Evolutionary conservation across 495 filamentous ascomycete genomes (phyloP), one percentile per base, ranked within the genome.

Genomic region (Lasiosphaeria miniovina): DNA sequence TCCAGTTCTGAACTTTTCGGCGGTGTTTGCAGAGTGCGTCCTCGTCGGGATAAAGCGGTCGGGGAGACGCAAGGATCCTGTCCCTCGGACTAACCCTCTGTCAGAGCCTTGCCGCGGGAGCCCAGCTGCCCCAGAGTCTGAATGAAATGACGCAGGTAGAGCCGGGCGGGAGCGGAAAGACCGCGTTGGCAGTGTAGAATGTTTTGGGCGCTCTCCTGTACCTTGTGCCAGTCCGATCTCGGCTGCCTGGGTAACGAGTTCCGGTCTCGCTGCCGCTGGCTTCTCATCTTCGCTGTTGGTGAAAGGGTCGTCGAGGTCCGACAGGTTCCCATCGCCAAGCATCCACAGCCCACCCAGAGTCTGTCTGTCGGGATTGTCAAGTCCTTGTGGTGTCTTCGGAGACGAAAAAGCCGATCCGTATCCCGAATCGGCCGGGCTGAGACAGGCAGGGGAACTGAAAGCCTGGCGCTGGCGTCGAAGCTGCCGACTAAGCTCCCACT

Each of bases 41-140:
- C 87, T 82, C 32, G 68, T 67, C 34, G 88, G 82, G 32, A 93
- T 85, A 67, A 91, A 95, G 32, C 90, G 82, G 67, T 95, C 90
- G 6, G 80, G 83, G 36, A 72, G 73, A 5, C 67, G 63, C 5
- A 64, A 34, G 3, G 57, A 68, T 0, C 49, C 40, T 10, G 54
- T 10, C 31, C 49, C 15, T 41, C 55, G 60, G 12, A 54, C 36
- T 14, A 52, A 53, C 34, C 51, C 45, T 34, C 52, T 61, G n/a
- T 68, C 57, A 65, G 61, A 55, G 31, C 56, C 45, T 14, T 59
- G 57, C 40, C 60, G 62, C 6, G 59, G 65, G 17, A 58, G 51
- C n/a, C 52, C 60, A 11, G 61, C 24, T 24, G 24, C 33, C 3
- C 45, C 41, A 0, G 52, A 46, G 9, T 63, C 55, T 2, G 66